Conservation (phyloP, 805 yeast genomes). For the Candida dajiaensis region DNA sequence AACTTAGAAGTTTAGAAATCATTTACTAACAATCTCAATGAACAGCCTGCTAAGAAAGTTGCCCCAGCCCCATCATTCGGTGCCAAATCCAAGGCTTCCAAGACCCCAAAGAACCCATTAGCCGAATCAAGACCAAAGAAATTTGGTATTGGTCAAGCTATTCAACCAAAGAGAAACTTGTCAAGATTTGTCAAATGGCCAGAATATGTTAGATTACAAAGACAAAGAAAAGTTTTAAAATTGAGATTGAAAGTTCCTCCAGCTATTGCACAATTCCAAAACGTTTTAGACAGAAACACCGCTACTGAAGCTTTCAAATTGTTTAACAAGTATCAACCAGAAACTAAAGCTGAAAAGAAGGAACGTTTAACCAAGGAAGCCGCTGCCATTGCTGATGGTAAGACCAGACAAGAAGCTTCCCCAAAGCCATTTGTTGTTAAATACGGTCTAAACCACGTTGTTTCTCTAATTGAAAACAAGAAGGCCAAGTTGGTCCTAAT, state of each 20-base stretch:
- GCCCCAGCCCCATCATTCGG: conserved; percentile 96
- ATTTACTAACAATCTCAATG: background rate
- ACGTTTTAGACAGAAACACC: conserved; percentile 97
- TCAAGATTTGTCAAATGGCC: conserved; percentile 99
- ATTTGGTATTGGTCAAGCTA: conserved; percentile 94
- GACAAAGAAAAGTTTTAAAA: conserved; percentile 95
- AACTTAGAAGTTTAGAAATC: background rate
- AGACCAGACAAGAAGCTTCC: conserved; percentile 93
- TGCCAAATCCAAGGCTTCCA: conserved; percentile 52
- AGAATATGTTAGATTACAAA: conserved; percentile 94
- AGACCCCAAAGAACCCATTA: conserved; percentile 73
- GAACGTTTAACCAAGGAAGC: conserved; percentile 99
- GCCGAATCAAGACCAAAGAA: conserved; percentile 85
- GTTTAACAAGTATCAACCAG: conserved; percentile 99
- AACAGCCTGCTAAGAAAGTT: conserved; percentile 51
- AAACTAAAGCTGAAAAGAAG: conserved; percentile 95
- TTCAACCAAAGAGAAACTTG: conserved; percentile 95
- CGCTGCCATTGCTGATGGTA: conserved; percentile 97
- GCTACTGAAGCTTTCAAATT: conserved; percentile 96
- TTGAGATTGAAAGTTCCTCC: conserved; percentile 99
- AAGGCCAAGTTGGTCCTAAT: conserved; percentile 95
- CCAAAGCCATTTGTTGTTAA: conserved; percentile 95
- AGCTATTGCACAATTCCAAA: conserved; percentile 93
- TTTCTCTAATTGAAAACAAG: conserved; percentile 94
- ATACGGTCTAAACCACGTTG: conserved; percentile 99